Base-by-base conservation (phyloP, 164 flowering plant species). In the Dillenia suffruticosa region DNA sequence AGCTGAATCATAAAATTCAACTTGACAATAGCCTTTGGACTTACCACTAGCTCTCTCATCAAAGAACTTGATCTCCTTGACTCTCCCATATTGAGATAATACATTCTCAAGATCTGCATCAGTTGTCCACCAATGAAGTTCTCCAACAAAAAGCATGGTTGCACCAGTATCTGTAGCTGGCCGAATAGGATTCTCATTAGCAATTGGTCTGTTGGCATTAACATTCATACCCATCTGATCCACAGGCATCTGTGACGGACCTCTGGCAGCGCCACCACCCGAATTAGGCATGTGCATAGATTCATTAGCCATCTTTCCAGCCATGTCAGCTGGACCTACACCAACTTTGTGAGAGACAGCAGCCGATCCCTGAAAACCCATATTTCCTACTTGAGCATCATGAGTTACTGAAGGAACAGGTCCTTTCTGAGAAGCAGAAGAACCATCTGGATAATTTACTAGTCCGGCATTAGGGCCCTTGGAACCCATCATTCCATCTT, bases 101-200 rank as follows among this genome's bases (percentile, higher is more conserved):
- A 72, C 83, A 68, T 69, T 70, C 67, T 87, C 92, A 16, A 87
- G 74, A 66, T 87, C 92, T 14, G 89, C 81, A 77, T 87, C 92
- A 44, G 92, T 87, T 43, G 92, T 87, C 92, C 92, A 87, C 92
- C 92, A 86, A 59, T 82, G 89, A 22, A 86, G 54, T 53, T 86
- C 89, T 54, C 92, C 89, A 45, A 86, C 89, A 77, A 79, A 87
- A 40, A 87, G 74, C 81, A 76, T 86, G 54, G 84, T 74, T 8
- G 77, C 58, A 46, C 92, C 86, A 76, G 74, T 82, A 47, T 80
- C 87, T 10, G 70, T 63, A 19, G 72, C 57, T 11, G 79, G 79
- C 40, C 79, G 73, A 49, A 43, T 71, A 12, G 51, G 48, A 62
- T 65, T 79, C 45, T 79, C 89, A 68, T 63, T 76, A 22, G 56